Conservation (phyloP, 768 basidiomycete genomes). For the Auricularia sp. region DNA sequence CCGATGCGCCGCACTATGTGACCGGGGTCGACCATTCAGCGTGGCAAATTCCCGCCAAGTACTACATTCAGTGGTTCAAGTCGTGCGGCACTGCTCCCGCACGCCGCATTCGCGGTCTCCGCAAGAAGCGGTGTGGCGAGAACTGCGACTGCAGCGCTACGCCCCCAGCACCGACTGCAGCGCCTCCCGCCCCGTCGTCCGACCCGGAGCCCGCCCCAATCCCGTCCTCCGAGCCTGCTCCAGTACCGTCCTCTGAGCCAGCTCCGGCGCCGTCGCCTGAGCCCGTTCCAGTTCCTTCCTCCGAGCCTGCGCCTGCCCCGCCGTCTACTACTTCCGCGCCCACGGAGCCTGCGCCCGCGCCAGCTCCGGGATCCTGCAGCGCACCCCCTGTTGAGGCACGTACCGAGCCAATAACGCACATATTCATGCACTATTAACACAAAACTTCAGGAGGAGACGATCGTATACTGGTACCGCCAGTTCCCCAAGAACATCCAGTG, state of each 20-base stretch:
- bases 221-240: not conserved
- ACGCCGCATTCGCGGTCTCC: not conserved
- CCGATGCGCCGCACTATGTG: constrained; percentile 1
- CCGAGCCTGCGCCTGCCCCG: not conserved
- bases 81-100: not conserved
- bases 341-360: not conserved
- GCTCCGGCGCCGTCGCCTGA: not conserved
- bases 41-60: constrained; percentile 2
- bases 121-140: not conserved
- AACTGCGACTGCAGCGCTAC: not conserved
- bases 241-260: not conserved
- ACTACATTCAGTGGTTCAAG: constrained; percentile 4
- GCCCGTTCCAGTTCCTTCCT: not conserved
- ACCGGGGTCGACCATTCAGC: constrained; percentile 4
- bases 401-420: not conserved
- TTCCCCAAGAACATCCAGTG: constrained; percentile 4
- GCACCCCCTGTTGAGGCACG: not conserved
- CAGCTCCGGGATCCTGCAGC: not conserved
- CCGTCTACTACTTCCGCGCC: not conserved
- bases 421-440: not conserved
- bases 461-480: constrained; percentile 2
- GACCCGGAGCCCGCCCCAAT: not conserved
- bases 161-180: not conserved
- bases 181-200: not conserved
- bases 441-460: not conserved